phyloP scores from a whole-genome alignment of 208 protist species.

The Trypanosoma scelopori region DNA sequence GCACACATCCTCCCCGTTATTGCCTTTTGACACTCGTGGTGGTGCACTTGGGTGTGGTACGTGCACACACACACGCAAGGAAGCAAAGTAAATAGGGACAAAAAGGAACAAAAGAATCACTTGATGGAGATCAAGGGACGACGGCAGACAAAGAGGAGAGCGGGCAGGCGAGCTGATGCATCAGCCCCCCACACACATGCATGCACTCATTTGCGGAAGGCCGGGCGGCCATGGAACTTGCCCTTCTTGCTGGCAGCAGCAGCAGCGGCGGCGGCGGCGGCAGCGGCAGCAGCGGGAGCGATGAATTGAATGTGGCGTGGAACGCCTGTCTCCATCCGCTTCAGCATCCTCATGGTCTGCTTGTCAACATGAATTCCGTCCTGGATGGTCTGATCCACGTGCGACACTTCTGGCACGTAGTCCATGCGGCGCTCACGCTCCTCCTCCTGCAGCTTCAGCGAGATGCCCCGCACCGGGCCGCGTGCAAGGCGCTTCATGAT shows the following conservation, averaged over 20 bases:
- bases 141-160: neutral
- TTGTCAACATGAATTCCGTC: conserved; percentile 89
- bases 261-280: too few relatives aligned
- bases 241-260: conserved; percentile 33
- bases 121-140: conserved; percentile 19
- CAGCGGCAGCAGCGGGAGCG: conserved; percentile 26
- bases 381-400: conserved; percentile 83
- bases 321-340: conserved; percentile 81
- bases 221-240: conserved; percentile 22
- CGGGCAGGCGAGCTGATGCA: too few relatives aligned
- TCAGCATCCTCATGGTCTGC: conserved; percentile 86
- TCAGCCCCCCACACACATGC: too few relatives aligned
- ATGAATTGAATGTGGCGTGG: conserved; percentile 61
- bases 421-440: conserved; percentile 99
- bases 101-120: conserved; percentile 26
- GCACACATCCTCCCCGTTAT: too few relatives aligned
- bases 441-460: conserved; percentile 99
- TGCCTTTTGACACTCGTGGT: too few relatives aligned
- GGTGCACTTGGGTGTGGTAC: too few relatives aligned
- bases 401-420: conserved; percentile 96
- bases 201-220: conserved; percentile 35
- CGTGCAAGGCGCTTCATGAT: conserved; percentile 98
- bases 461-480: conserved; percentile 99
- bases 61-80: too few relatives aligned
- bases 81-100: too few relatives aligned